Base-by-base conservation (phyloP, 306 rosid species). In the Cyclanthera cordifolia region DNA sequence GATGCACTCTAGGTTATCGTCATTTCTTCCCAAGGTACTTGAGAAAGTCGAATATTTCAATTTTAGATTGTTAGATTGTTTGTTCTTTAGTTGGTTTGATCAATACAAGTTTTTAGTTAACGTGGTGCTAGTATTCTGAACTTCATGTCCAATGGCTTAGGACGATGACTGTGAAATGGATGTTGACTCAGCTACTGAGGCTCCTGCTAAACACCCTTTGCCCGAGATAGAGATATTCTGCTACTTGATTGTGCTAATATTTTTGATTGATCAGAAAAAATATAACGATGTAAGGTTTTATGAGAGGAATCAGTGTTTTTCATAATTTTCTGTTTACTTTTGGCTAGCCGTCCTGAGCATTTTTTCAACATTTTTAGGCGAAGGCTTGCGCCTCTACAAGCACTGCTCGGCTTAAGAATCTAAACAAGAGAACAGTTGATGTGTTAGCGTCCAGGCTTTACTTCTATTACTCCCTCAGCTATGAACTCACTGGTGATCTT, bases 151-250 rank as follows among this genome's bases (percentile, higher is more conserved):
- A 19, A 55, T 73, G 59, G 53, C 70, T 80, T 16, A 93, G 99
- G 99, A 86, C 1, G 91, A 82, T 51, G 99, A 83, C n/a, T 89
- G 83, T 11, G 99, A 90, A 75, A 93, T 93, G 99, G 99, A 90
- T 46, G 95, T 93, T 53, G 96, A 93, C 53, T 86, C 90, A 2
- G 95, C 88, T 51, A 82, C 96, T n/a, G 85, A 96, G 49, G 82
- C 86, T 20, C 75, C 85, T 73, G 32, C 75, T 13, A 93, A 93
- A 47, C 95, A 87, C 74, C 70, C 82, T 51, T 74, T 85, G 69
- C 99, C 95, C 12, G 99, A 93, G 87, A 81, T 90, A 49, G 99
- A 93, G 87, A 90, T 93, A 63, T 93, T 77, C 81, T 84, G 84
- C 80, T 87, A 86, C 79, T 84, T 93, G 81, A 86, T 90, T 43